A percentile compares a stretch with the other conserved stretches of the same genome.
Evolutionary conservation across 306 rosid species (phyloP).

Genomic region (Echinosophora koreensis): DNA sequence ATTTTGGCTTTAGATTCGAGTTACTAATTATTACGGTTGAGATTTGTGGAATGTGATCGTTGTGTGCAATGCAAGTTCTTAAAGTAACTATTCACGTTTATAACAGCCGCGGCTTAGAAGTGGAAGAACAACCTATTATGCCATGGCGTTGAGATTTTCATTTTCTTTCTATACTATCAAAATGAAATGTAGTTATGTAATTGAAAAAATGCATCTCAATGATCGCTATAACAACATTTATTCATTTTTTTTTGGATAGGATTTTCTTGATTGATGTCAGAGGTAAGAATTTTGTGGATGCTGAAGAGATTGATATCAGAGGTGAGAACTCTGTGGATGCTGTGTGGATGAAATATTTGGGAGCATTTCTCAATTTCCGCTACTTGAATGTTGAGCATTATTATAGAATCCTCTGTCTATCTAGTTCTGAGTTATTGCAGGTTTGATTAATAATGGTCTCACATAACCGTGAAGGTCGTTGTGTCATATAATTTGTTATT

Average conservation of each 20-base stretch:
- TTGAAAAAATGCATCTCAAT: background rate
- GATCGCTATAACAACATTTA: background rate
- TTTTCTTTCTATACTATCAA: background rate
- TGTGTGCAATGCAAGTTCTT: background rate
- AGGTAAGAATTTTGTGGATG: constrained; percentile 59
- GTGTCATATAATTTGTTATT: background rate
- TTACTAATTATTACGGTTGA: background rate
- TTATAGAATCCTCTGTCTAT: constrained; percentile 56
- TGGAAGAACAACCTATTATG: background rate
- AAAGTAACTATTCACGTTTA: background rate
- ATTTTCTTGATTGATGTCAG: constrained; percentile 63
- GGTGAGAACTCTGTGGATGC: constrained; percentile 62
- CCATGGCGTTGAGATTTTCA: background rate
- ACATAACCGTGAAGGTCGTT: background rate
- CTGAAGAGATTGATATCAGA: constrained; percentile 64
- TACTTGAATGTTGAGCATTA: constrained; percentile 61
- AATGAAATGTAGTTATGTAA: background rate
- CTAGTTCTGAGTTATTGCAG: constrained; percentile 63
- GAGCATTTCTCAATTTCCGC: constrained; percentile 58
- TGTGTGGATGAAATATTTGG: constrained; percentile 82
- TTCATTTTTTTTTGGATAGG: constrained; percentile 35
- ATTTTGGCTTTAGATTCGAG: background rate
- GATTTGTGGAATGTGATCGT: background rate
- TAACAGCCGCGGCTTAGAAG: background rate
- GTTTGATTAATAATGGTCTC: constrained; percentile 36